Conservation (phyloP, 148 eudicot genomes). For the Oxyria digyna region DNA sequence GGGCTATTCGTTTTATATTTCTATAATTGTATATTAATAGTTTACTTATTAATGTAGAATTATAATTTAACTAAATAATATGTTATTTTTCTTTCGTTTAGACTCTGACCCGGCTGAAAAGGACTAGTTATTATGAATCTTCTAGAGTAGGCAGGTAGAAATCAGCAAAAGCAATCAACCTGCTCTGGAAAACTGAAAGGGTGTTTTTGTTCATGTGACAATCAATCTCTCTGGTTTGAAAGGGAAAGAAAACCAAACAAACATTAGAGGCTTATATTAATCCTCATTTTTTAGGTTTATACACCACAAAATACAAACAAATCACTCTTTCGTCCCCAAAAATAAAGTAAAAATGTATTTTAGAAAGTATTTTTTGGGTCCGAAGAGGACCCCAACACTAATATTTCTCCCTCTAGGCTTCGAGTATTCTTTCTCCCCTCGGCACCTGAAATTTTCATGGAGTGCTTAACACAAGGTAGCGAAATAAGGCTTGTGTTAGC, state of each 20-base stretch:
- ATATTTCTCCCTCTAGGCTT: neutral
- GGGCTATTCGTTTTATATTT: too few species aligned
- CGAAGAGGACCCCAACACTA: neutral
- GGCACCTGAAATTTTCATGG: conserved; percentile 7
- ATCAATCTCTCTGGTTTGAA: neutral
- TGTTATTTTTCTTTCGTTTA: too few species aligned
- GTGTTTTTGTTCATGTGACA: neutral
- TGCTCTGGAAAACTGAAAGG: neutral
- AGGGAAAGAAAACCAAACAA: conserved; percentile 8
- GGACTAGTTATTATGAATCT: too few species aligned
- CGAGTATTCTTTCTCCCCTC: neutral
- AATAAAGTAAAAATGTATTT: neutral
- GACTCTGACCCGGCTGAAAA: too few species aligned
- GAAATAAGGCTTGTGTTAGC: neutral
- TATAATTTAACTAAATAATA: too few species aligned
- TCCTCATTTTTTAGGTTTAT: neutral
- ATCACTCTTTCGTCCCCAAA: neutral
- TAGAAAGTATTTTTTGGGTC: neutral
- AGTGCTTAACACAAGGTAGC: neutral
- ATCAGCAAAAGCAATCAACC: neutral
- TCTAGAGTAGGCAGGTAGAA: neutral
- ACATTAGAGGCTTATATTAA: neutral
- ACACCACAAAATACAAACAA: neutral
- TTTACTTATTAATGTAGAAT: too few species aligned
- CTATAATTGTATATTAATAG: too few species aligned